Percentiles rank a stretch among this genome's conserved stretches.
Evolutionary conservation across 2,329 filamentous ascomycete species (phyloP).

Genomic region (Ophiostoma himal-ulmi): DNA sequence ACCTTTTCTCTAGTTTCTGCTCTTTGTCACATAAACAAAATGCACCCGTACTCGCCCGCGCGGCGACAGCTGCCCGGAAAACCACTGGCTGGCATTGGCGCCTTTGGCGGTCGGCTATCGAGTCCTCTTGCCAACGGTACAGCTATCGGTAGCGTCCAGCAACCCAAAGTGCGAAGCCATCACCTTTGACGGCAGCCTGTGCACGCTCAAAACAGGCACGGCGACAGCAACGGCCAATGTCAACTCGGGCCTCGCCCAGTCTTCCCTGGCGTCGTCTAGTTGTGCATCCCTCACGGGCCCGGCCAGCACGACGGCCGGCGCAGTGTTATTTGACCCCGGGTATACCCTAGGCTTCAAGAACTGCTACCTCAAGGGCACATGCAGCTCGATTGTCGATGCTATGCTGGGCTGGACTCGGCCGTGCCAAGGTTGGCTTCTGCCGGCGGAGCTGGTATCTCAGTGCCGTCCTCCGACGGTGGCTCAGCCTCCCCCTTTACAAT

Average conservation of each 20-base stretch:
- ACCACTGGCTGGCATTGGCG: background rate
- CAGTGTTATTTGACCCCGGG: background rate
- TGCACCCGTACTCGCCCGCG: background rate
- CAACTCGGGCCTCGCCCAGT: background rate
- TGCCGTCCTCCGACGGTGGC: background rate
- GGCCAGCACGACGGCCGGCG: background rate
- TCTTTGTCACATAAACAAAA: background rate
- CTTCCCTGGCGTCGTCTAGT: background rate
- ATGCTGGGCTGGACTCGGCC: background rate
- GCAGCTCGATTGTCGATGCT: background rate
- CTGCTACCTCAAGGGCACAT: background rate
- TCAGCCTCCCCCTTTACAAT: background rate
- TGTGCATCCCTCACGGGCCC: background rate
- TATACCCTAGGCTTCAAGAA: background rate
- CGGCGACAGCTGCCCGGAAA: background rate
- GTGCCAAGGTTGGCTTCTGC: background rate
- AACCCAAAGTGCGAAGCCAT: background rate
- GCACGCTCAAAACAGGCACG: background rate
- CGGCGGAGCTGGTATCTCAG: background rate
- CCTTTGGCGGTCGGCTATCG: background rate
- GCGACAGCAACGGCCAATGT: background rate
- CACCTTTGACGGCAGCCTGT: background rate
- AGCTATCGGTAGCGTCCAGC: background rate
- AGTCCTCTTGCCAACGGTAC: background rate
- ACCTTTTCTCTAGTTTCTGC: background rate